These are phyloP conservation scores for Leccinum cinnamomeum DNA, from an alignment of 1,284 basidiomycete genomes.

Conservation along the genomic window DNA sequence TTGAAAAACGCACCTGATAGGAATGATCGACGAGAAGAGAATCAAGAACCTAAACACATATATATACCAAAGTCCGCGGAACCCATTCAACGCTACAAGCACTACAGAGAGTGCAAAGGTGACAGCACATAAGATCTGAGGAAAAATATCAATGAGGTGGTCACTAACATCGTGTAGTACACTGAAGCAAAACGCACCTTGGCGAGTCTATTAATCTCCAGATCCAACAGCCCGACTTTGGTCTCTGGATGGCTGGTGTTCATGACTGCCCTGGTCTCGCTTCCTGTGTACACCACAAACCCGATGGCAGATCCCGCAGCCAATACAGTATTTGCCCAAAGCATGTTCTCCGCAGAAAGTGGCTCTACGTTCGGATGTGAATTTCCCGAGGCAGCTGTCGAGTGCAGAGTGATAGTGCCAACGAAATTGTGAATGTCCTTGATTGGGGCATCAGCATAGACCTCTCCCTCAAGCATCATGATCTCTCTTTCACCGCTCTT, in stretches of 20 bases:
- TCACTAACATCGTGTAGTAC: background rate
- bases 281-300: conserved; percentile 91
- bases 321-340: conserved; percentile 98
- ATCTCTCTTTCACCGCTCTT: conserved; percentile 54
- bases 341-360: conserved; percentile 88
- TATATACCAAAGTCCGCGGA: conserved; percentile 94
- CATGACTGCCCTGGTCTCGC: conserved; percentile 97
- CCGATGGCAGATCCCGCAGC: conserved; percentile 94
- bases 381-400: conserved; percentile 41
- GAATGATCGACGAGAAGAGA: conserved; percentile 98
- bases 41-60: conserved; percentile 98
- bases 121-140: conserved; percentile 88
- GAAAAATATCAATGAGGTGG: background rate
- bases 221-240: conserved; percentile 89
- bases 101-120: conserved; percentile 91
- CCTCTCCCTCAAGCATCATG: conserved; percentile 74
- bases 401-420: conserved; percentile 85
- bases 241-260: conserved; percentile 97
- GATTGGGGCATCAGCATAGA: conserved; percentile 92
- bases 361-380: conserved; percentile 68
- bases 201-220: conserved; percentile 94
- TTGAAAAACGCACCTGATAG: conserved; percentile 76
- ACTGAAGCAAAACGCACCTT: conserved; percentile 58
- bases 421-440: conserved; percentile 98
- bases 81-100: conserved; percentile 95